phyloP scores from a whole-genome alignment of 768 basidiomycete genomes.

The Tubosaeta sp. region DNA sequence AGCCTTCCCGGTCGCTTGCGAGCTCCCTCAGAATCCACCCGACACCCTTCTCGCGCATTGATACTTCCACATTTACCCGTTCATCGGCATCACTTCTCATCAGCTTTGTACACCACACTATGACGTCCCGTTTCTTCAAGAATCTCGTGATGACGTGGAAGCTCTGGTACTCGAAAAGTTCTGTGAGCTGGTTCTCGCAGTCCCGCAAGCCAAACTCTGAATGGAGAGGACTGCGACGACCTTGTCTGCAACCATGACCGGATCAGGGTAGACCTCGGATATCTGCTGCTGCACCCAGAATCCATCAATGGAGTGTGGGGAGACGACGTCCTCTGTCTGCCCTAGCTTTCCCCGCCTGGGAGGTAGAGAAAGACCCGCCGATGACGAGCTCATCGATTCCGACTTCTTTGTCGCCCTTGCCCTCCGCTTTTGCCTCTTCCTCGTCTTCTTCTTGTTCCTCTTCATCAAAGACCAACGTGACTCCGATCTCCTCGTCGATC shows the following conservation, averaged over 20 bases:
- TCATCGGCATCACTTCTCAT: slow-evolving; percentile 87
- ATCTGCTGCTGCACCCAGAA: slow-evolving; percentile 99
- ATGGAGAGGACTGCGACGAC: slow-evolving; percentile 78
- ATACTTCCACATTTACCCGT: slow-evolving; percentile 90
- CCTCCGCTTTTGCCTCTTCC: slow-evolving; percentile 40
- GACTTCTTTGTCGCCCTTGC: slow-evolving; percentile 42
- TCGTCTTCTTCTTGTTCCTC: slow-evolving; percentile 95
- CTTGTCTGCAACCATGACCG: slow-evolving; percentile 91
- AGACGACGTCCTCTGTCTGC: slow-evolving; percentile 75
- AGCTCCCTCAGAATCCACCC: slow-evolving; percentile 94
- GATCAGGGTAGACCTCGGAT: slow-evolving; percentile 86
- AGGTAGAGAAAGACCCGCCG: slow-evolving; percentile 57
- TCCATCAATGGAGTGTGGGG: slow-evolving; percentile 88
- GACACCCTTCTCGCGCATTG: slow-evolving; percentile 95
- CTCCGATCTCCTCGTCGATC: slow-evolving; percentile 95
- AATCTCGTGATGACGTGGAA: slow-evolving; percentile 89
- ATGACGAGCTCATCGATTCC: slow-evolving; percentile 74
- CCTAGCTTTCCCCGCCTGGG: slow-evolving; percentile 43
- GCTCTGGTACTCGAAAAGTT: slow-evolving; percentile 89
- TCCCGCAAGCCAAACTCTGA: slow-evolving; percentile 88
- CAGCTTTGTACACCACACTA: slow-evolving; percentile 98
- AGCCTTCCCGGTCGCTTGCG: slow-evolving; percentile 61
- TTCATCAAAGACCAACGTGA: slow-evolving; percentile 96
- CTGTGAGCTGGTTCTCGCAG: slow-evolving; percentile 94
- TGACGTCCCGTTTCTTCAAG: slow-evolving; percentile 91